Evolutionary conservation across 2,329 filamentous ascomycete genomes (phyloP).

Genomic region (Teratosphaeria pseudoeucalypti): DNA sequence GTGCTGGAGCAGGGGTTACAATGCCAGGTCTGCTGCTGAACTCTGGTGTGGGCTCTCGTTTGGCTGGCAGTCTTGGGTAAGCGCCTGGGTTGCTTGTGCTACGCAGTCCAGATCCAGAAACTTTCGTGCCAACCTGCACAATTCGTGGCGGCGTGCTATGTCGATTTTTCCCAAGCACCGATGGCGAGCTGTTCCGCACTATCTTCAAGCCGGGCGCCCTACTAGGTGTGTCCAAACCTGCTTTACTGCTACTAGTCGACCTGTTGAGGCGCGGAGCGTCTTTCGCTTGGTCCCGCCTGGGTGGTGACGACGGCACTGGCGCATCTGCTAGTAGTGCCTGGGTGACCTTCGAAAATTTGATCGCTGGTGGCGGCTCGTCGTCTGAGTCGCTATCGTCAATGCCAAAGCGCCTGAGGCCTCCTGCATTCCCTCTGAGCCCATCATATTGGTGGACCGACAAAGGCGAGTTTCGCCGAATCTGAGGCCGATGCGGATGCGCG

Average conservation of each 20-base stretch:
- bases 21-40: slow-evolving; percentile 16
- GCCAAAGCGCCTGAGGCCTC: slow-evolving; percentile 39
- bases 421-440: slow-evolving; percentile 36
- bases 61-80: slow-evolving; percentile 17
- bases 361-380: slow-evolving; percentile 78
- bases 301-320: slow-evolving; percentile 48
- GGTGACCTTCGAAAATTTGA: slow-evolving; percentile 88
- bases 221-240: slow-evolving; percentile 26
- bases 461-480: slow-evolving; percentile 35
- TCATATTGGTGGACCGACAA: slow-evolving; percentile 27
- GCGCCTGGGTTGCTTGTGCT: slow-evolving; percentile 24
- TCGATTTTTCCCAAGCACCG: slow-evolving; percentile 12
- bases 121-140: slow-evolving; percentile 22
- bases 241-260: slow-evolving; percentile 17
- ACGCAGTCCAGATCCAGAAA: slow-evolving; percentile 19
- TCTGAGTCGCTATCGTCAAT: slow-evolving; percentile 78
- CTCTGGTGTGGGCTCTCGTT: slow-evolving; percentile 24
- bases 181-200: slow-evolving; percentile 25
- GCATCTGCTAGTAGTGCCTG: slow-evolving; percentile 63
- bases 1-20: slow-evolving; percentile 28
- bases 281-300: slow-evolving; percentile 34
- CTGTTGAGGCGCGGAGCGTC: slow-evolving; percentile 18
- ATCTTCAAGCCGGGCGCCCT: slow-evolving; percentile 26
- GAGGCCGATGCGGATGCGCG: slow-evolving; percentile 22
- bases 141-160: slow-evolving; percentile 26